Conservation (phyloP, 306 rosid species). For the Alnus rubra region DNA sequence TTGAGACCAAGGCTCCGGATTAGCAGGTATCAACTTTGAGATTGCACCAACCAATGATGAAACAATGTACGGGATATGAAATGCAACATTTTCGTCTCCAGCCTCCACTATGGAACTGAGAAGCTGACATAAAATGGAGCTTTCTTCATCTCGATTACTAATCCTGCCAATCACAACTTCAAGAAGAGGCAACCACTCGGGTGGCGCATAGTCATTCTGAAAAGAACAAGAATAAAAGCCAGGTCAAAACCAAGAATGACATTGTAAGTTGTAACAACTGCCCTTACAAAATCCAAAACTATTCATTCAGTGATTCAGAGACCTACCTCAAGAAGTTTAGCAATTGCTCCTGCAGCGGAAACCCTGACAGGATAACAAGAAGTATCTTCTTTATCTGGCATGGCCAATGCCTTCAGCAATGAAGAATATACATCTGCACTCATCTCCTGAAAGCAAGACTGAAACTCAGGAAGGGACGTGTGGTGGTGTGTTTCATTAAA, state of each 20-base stretch:
- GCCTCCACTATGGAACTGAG: slow-evolving; percentile 77
- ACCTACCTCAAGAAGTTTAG: slow-evolving; percentile 76
- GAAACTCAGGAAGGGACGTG: slow-evolving; percentile 20
- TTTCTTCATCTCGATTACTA: slow-evolving; percentile 62
- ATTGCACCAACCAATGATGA: slow-evolving; percentile 59
- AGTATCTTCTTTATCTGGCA: slow-evolving; percentile 57
- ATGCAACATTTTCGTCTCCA: slow-evolving; percentile 71
- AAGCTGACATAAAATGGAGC: slow-evolving; percentile 71
- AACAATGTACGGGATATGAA: slow-evolving; percentile 68
- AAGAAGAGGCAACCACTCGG: slow-evolving; percentile 87
- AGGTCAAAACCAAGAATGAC: slow-evolving; percentile 26
- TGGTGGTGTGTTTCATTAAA: slow-evolving; percentile 10
- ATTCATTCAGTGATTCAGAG: slow-evolving; percentile 28
- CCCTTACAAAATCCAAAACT: slow-evolving; percentile 21
- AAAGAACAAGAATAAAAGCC: slow-evolving; percentile 34
- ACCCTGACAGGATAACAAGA: slow-evolving; percentile 87
- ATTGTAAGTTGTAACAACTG: slow-evolving; percentile 7
- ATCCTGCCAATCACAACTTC: slow-evolving; percentile 68
- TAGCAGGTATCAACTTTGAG: slow-evolving; percentile 55
- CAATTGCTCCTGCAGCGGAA: slow-evolving; percentile 87
- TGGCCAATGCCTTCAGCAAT: slow-evolving; percentile 68
- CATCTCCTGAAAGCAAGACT: slow-evolving; percentile 61
- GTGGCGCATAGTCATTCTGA: slow-evolving; percentile 89
- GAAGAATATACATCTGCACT: slow-evolving; percentile 72
- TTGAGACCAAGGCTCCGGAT: slow-evolving; percentile 84